Base-by-base conservation (phyloP, 345 rosid species). In the Microthlaspi erraticum region DNA sequence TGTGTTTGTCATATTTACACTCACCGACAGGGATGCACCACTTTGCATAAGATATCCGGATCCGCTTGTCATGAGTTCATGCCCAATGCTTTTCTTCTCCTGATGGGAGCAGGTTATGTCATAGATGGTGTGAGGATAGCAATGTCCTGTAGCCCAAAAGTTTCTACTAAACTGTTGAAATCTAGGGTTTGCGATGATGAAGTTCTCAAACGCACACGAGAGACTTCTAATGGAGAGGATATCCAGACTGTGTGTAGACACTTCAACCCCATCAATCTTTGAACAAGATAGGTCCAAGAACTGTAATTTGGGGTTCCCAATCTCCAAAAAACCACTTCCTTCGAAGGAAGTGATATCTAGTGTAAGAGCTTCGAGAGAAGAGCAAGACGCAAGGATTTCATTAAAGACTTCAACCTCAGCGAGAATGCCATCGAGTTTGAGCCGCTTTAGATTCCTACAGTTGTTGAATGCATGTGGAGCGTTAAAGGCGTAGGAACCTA, bases 101-200 rank as follows among this genome's bases (percentile, higher is more conserved):
- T 70, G 50, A 50, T 18, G 0, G 32, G 19, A 20, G 29, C 19
- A 48, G 26, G 60, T 14, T 14, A 70, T 49, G 9, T 26, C 1
- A 23, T 60, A 11, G 39, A n/a, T n/a, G n/a, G 66, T 70, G 56
- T 49, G 66, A 59, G 59, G 32, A 23, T 37, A 49, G 0, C 5
- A 0, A 0, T 8, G 5, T 23, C 51, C 50, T 49, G 41, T 38
- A 12, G 17, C 31, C 54, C 45, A 71, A 43, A 51, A 51, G 43
- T 61, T 71, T 63, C 75, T 54, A n/a, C 11, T 0, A 34, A 53
- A 71, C n/a, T 26, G 23, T 29, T 61, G 54, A 20, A 71, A 45
- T 34, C 17, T 62, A 12, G 69, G 62, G 41, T 14, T 43, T 33
- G 18, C 38, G 3, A 63, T 26, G 42, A 42, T 1, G 13, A 43